Conservation (phyloP, 768 basidiomycete genomes). For the Rhodotorula graminis region DNA sequence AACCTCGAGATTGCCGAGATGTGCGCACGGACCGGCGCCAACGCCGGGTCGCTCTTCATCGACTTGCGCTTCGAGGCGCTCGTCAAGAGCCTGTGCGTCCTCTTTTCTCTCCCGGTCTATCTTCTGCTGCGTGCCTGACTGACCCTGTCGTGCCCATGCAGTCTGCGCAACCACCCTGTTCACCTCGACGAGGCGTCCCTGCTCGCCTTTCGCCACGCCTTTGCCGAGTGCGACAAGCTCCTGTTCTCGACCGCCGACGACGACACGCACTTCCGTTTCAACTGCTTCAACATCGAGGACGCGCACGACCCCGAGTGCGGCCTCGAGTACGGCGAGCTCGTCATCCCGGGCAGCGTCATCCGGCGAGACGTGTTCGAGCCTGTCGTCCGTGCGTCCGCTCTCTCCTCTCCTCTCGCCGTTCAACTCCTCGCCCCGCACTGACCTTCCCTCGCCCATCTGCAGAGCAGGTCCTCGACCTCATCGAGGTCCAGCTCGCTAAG, state of each 20-base stretch:
- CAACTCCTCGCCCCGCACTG: no score
- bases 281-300: constrained; percentile 73
- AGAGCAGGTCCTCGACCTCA: constrained; percentile 65
- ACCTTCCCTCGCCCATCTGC: background rate
- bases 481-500: constrained; percentile 64
- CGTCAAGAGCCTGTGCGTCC: constrained; percentile 54
- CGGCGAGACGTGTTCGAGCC: constrained; percentile 83
- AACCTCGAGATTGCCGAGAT: constrained; percentile 85
- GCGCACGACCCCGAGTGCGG: constrained; percentile 67
- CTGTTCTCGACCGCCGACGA: constrained; percentile 70
- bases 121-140: no score
- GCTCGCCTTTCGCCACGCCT: constrained; percentile 45
- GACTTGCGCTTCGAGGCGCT: constrained; percentile 80
- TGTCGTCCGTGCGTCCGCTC: constrained; percentile 59
- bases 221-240: constrained; percentile 82
- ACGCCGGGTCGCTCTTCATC: constrained; percentile 79
- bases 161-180: constrained; percentile 74
- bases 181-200: constrained; percentile 71
- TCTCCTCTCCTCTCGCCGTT: background rate
- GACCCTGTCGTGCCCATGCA: constrained; percentile 26
- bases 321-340: constrained; percentile 73
- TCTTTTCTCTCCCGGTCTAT: background rate
- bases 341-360: constrained; percentile 72
- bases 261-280: constrained; percentile 75
- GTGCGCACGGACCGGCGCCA: constrained; percentile 77